These are phyloP conservation scores for Musa acuminata DNA, from an alignment of 176 grass and related monocot genomes.

Conservation along the genomic window DNA sequence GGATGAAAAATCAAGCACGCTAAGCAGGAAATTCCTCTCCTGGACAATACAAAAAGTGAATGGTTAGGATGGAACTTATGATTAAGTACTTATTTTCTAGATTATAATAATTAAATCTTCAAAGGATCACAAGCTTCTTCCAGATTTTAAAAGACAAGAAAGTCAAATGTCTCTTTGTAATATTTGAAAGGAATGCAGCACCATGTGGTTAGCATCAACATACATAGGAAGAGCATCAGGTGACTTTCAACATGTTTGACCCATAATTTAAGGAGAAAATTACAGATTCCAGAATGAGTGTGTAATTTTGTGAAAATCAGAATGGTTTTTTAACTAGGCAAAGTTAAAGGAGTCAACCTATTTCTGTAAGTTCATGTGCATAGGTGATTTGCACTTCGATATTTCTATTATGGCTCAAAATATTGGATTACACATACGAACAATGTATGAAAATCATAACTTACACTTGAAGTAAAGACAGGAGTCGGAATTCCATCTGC, in stretches of 20 bases:
- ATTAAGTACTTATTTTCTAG: neutral
- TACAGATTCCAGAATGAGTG: too few species aligned
- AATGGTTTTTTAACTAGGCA: too few species aligned
- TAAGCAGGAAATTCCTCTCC: slow-evolving; percentile 85
- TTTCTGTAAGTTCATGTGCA: neutral
- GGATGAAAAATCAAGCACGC: slow-evolving; percentile 58
- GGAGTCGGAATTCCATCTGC: slow-evolving; percentile 58
- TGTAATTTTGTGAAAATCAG: too few species aligned
- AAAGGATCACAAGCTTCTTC: neutral
- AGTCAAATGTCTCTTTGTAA: neutral
- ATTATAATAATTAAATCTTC: neutral
- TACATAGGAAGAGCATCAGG: neutral
- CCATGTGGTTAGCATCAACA: neutral
- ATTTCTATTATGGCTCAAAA: neutral
- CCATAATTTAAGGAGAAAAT: neutral
- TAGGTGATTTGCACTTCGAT: neutral
- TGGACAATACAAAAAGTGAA: slow-evolving; percentile 33
- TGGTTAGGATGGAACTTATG: neutral
- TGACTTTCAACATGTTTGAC: neutral
- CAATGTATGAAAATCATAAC: slow-evolving; percentile 2
- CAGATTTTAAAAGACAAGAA: neutral
- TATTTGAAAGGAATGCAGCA: neutral
- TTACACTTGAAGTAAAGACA: slow-evolving; percentile 95
- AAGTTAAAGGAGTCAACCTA: neutral
- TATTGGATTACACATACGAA: neutral